Evolutionary conservation across 2,329 filamentous ascomycete species (phyloP).

Genomic region (Aureobasidium musti): DNA sequence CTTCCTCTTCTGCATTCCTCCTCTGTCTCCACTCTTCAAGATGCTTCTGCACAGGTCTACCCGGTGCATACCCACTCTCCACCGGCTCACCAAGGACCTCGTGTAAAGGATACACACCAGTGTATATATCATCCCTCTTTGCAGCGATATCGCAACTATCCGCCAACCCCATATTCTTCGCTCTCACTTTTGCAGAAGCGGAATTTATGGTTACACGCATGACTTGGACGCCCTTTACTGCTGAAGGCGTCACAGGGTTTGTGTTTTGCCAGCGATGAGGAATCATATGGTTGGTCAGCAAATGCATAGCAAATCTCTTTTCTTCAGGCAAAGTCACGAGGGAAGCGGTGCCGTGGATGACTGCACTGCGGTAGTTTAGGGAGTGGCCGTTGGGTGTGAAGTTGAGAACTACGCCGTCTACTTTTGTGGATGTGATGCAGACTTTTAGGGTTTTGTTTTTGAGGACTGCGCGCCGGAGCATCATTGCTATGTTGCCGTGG

Average conservation of each 20-base stretch:
- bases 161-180: constrained; percentile 27
- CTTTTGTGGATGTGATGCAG: constrained; percentile 24
- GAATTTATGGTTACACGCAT: constrained; percentile 4
- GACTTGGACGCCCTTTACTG: constrained; percentile 23
- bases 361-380: constrained; percentile 19
- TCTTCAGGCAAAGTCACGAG: constrained; percentile 3
- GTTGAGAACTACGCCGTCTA: constrained; percentile 26
- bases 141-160: constrained; percentile 21
- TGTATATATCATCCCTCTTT: constrained; percentile 12
- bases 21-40: neutral
- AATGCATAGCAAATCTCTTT: constrained; percentile 22
- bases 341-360: constrained; percentile 11
- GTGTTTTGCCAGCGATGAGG: constrained; percentile 8
- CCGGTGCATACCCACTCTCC: constrained; percentile 19
- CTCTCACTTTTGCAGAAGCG: constrained; percentile 23
- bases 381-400: constrained; percentile 26
- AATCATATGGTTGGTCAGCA: constrained; percentile 26
- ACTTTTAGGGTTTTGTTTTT: constrained; percentile 8
- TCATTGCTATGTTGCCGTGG: constrained; percentile 27
- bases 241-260: constrained; percentile 5
- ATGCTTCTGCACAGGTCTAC: constrained; percentile 19
- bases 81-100: constrained; percentile 12
- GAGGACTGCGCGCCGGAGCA: constrained; percentile 11
- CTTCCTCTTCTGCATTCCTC: neutral
- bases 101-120: constrained; percentile 18